phyloP scores from a whole-genome alignment of 345 rosid genomes.

The Lepidium sativum region DNA sequence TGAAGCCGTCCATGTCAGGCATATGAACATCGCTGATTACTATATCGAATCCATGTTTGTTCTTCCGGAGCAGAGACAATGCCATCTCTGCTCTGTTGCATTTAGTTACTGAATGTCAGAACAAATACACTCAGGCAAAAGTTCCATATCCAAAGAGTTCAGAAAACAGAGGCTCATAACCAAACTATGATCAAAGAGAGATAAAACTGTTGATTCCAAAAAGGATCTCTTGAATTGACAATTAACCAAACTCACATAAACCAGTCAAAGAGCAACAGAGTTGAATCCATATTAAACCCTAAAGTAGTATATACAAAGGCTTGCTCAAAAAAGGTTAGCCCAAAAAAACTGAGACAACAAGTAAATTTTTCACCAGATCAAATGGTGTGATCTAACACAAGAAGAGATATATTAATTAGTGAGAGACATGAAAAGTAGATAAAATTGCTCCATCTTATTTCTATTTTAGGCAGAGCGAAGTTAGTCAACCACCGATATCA shows the following conservation, averaged over 20 bases:
- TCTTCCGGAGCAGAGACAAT: slow-evolving; percentile 42
- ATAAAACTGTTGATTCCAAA: background rate
- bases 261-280: slow-evolving; percentile 24
- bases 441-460: background rate
- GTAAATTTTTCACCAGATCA: background rate
- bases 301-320: background rate
- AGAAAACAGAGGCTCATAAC: background rate
- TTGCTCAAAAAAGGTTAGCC: background rate
- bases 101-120: slow-evolving; percentile 56
- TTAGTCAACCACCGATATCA: slow-evolving; percentile 29
- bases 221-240: slow-evolving; percentile 1
- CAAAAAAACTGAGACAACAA: background rate
- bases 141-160: background rate
- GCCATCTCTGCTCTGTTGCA: slow-evolving; percentile 86
- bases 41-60: slow-evolving; percentile 51
- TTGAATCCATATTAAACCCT: background rate
- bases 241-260: slow-evolving; percentile 3
- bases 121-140: background rate
- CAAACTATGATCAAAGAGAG: slow-evolving; percentile 3
- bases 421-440: background rate
- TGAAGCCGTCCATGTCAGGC: slow-evolving; percentile 91
- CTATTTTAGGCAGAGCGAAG: slow-evolving; percentile 25
- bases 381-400: slow-evolving; percentile 13
- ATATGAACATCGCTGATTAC: slow-evolving; percentile 87
- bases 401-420: background rate